Evolutionary conservation across 1,284 basidiomycete genomes (phyloP).

Genomic region (Ganoderma lucidum): DNA sequence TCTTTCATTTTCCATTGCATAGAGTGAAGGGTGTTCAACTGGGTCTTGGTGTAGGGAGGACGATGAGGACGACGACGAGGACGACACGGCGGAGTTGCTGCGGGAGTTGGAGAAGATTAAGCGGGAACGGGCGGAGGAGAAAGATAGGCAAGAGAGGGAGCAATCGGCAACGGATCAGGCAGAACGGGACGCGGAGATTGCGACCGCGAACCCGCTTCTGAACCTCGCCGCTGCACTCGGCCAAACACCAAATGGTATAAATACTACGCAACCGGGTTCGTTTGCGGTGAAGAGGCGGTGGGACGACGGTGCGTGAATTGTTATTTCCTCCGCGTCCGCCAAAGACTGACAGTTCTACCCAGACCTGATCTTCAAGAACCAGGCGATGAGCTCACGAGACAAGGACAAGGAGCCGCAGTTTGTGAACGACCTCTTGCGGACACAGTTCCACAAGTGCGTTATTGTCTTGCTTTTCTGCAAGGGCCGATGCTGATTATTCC

Average conservation of each 20-base stretch:
- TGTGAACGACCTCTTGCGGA: slow-evolving; percentile 91
- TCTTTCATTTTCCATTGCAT: not conserved
- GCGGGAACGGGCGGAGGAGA: slow-evolving; percentile 92
- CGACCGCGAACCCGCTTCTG: slow-evolving; percentile 84
- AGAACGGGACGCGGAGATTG: slow-evolving; percentile 82
- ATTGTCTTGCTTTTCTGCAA: not conserved
- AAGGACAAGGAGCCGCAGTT: slow-evolving; percentile 85
- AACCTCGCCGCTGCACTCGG: slow-evolving; percentile 91
- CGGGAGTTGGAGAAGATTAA: slow-evolving; percentile 97
- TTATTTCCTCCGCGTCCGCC: not conserved
- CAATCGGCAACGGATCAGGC: slow-evolving; percentile 72
- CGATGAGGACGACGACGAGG: slow-evolving; percentile 66
- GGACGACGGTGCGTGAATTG: slow-evolving; percentile 80
- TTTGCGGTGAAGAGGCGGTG: slow-evolving; percentile 94
- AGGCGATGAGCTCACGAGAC: slow-evolving; percentile 74
- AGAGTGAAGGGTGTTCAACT: not conserved
- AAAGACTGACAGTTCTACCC: slow-evolving; percentile 5
- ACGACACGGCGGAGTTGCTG: slow-evolving; percentile 91
- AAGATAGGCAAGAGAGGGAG: slow-evolving; percentile 82
- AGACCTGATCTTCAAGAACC: slow-evolving; percentile 98
- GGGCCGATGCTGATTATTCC: slow-evolving; percentile 12
- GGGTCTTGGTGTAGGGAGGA: slow-evolving; percentile 22
- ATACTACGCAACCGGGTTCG: slow-evolving; percentile 80
- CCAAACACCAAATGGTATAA: slow-evolving; percentile 66
- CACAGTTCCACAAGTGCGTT: slow-evolving; percentile 89